Conservation (phyloP, 164 flowering plant species). For the Protea cynaroides region DNA sequence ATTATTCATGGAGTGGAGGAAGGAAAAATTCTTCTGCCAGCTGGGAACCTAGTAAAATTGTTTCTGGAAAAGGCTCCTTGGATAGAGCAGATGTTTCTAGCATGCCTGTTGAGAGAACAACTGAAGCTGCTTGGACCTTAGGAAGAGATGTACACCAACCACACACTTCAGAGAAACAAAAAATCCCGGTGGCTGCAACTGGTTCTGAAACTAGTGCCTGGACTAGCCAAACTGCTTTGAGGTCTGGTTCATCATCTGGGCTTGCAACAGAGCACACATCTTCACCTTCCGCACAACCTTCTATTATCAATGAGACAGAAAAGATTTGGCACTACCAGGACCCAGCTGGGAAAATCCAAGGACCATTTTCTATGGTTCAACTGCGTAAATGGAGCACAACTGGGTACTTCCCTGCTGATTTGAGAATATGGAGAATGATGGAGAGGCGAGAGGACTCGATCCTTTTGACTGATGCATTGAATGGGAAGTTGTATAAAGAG, state of each 20-base stretch:
- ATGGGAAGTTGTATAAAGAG: slow-evolving; percentile 50
- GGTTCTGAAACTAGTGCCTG: slow-evolving; percentile 23
- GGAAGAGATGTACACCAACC: slow-evolving; percentile 33
- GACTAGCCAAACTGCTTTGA: slow-evolving; percentile 18
- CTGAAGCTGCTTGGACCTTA: slow-evolving; percentile 38
- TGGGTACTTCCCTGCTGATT: slow-evolving; percentile 75
- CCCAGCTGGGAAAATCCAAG: slow-evolving; percentile 83
- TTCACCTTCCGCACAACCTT: slow-evolving; percentile 21
- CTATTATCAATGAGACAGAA: slow-evolving; percentile 53
- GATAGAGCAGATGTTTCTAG: slow-evolving; percentile 24
- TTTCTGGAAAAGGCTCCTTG: slow-evolving; percentile 32
- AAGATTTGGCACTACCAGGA: slow-evolving; percentile 91
- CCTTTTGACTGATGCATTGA: slow-evolving; percentile 61
- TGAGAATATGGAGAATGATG: slow-evolving; percentile 58
- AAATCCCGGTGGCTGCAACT: slow-evolving; percentile 10
- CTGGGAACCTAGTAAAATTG: slow-evolving; percentile 40
- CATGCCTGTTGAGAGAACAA: slow-evolving; percentile 22
- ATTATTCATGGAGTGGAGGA: slow-evolving; percentile 38
- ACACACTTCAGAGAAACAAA: slow-evolving; percentile 34
- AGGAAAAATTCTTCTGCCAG: slow-evolving; percentile 24
- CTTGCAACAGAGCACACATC: neutral
- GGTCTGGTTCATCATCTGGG: slow-evolving; percentile 29
- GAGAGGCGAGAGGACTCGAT: slow-evolving; percentile 60
- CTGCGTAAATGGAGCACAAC: slow-evolving; percentile 85
- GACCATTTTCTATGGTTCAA: slow-evolving; percentile 90